Base-by-base conservation (phyloP, 1,284 basidiomycete species). In the Sanguinoderma infundibulare region DNA sequence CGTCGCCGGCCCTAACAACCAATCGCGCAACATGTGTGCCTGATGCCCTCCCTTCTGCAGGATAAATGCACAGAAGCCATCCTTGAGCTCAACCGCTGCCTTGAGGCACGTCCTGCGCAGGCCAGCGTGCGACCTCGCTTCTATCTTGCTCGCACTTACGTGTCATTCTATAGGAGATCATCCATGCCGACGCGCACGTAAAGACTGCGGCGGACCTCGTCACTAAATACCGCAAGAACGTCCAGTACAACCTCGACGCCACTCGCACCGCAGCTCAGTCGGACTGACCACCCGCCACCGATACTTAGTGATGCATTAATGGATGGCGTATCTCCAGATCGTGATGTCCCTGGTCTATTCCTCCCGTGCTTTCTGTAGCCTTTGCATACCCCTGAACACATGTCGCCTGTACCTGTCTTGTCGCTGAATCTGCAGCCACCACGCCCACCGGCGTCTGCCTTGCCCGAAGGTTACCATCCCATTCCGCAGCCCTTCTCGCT, bases 141-240 rank as follows among this genome's bases (percentile, higher is more conserved):
- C 28, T 10, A 6, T 12, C 32, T 17, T 4, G 30, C 6, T 10
- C 2, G n/a, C 28, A 39, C 39, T 26, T 38, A 38, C 59, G 32
- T 26, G 49, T 9, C 60, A 26, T 17, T 40, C 32, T 28, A 46
- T 69, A 92, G 90, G 89, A 91, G 73, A 88, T 92, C 65, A 74
- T 89, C 34, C 81, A 83, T 26, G 90, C 89, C 14, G 91, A 92
- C 64, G 79, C 84, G 2, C 84, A 86, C 47, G 86, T 94, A 42
- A 87, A 89, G 69, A 87, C 85, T 38, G 89, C 94, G 0, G 88
- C 93, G 1, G 87, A 94, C 73, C 79, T 96, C 22, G 84, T 88
- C 38, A 85, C 85, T 38, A 94, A 93, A 73, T 95, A 95, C 74
- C 82, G 88, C 65, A 88, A 91, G 74, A 95, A 95, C 74, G 92